Percentiles rank a stretch among this genome's conserved stretches.
phyloP scores from a whole-genome alignment of 2,329 filamentous ascomycete species.

The Penicillium sp. region DNA sequence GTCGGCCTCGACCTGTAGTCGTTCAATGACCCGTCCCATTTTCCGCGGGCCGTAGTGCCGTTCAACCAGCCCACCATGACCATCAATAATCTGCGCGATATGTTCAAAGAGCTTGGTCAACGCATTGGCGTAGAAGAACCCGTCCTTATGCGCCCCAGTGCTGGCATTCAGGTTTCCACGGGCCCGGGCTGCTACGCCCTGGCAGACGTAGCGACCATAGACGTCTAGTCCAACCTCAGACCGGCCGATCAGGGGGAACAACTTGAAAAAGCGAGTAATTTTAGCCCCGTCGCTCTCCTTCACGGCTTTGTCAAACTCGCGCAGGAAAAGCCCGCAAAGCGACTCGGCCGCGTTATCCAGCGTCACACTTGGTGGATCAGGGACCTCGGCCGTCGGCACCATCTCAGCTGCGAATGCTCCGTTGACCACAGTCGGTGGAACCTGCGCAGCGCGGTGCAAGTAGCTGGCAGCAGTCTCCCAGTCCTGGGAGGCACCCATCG shows the following conservation, averaged over 20 bases:
- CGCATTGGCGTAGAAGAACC: conserved; percentile 87
- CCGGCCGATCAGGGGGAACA: conserved; percentile 90
- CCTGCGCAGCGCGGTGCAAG: conserved; percentile 74
- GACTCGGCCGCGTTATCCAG: conserved; percentile 84
- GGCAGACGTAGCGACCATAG: conserved; percentile 93
- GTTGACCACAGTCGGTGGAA: conserved; percentile 75
- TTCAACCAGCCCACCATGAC: conserved; percentile 86
- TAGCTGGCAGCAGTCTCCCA: conserved; percentile 97
- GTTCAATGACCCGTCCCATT: conserved; percentile 92
- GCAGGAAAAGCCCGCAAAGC: conserved; percentile 82
- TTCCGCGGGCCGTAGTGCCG: conserved; percentile 88
- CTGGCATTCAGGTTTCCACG: conserved; percentile 74
- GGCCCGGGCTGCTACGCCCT: conserved; percentile 83
- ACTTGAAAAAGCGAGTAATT: conserved; percentile 95
- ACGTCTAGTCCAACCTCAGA: conserved; percentile 88
- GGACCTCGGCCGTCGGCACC: conserved; percentile 93
- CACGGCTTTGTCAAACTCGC: conserved; percentile 92
- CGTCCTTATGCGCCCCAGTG: conserved; percentile 65
- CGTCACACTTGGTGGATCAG: conserved; percentile 83
- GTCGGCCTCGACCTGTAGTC: conserved; percentile 90
- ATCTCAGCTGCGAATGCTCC: conserved; percentile 87
- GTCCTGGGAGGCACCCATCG: conserved; percentile 96
- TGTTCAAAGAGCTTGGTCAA: conserved; percentile 94
- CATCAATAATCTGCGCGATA: conserved; percentile 93
- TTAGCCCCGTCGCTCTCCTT: conserved; percentile 81